Evolutionary conservation across 2,329 filamentous ascomycete species (phyloP).

Genomic region (Microsporum ferrugineum): DNA sequence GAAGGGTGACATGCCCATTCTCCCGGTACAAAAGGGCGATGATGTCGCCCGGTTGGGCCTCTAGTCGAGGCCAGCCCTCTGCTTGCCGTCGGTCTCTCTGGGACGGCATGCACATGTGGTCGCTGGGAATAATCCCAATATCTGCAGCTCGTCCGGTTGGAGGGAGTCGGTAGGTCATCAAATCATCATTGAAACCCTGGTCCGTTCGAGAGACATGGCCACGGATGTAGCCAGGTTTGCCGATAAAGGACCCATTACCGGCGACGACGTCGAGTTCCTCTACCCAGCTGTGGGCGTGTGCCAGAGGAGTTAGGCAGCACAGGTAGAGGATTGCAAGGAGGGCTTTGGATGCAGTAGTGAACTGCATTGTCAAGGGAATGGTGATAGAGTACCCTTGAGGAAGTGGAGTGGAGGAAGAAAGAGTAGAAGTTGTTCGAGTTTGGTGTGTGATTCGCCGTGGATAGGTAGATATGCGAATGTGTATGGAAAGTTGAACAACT

Average conservation of each 20-base stretch:
- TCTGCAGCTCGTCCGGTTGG: constrained; percentile 39
- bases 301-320: neutral
- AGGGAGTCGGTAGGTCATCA: constrained; percentile 55
- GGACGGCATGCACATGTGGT: constrained; percentile 51
- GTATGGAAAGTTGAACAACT: neutral
- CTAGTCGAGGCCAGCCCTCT: constrained; percentile 51
- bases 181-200: constrained; percentile 45
- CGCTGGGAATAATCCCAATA: constrained; percentile 38
- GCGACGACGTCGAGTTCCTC: constrained; percentile 63
- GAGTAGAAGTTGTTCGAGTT: neutral
- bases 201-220: constrained; percentile 51
- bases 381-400: neutral
- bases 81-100: constrained; percentile 53
- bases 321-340: neutral
- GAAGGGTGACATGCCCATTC: constrained; percentile 62
- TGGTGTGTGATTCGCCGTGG: neutral
- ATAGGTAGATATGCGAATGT: neutral
- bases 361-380: neutral
- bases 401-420: neutral
- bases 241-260: constrained; percentile 60
- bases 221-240: constrained; percentile 61
- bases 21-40: constrained; percentile 60
- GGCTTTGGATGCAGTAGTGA: neutral
- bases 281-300: constrained; percentile 61
- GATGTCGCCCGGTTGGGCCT: constrained; percentile 48